phyloP scores from a whole-genome alignment of 1,139 yeast species.

The Suhomyces kunorum region DNA sequence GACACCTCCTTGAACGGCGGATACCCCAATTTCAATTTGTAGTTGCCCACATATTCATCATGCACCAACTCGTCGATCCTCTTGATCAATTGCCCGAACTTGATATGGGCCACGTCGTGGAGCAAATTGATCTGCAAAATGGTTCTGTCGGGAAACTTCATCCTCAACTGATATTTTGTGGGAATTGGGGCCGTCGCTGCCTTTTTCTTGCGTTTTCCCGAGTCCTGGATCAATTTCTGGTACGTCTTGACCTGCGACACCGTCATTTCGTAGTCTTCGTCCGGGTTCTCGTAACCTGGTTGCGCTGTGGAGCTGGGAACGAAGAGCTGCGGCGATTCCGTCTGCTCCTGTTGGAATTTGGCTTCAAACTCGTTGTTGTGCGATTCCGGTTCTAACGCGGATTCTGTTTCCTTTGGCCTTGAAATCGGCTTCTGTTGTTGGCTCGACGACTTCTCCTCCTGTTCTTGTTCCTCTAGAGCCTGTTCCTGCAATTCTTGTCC shows the following conservation, averaged over 20 bases:
- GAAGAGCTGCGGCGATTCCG: conserved; percentile 25
- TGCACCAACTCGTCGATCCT: conserved; percentile 37
- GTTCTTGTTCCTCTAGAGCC: background rate
- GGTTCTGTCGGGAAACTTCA: conserved; percentile 56
- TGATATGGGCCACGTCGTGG: conserved; percentile 35
- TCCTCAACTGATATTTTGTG: conserved; percentile 38
- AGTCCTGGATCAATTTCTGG: conserved; percentile 46
- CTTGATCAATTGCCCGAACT: conserved; percentile 46
- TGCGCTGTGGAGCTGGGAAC: conserved; percentile 20
- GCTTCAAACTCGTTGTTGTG: too few species aligned
- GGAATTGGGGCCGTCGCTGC: conserved; percentile 28
- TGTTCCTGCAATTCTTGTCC: too few species aligned
- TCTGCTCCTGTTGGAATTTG: background rate
- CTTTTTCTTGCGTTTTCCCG: conserved; percentile 34
- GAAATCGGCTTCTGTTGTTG: too few species aligned
- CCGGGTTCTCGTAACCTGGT: conserved; percentile 41
- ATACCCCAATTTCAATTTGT: conserved; percentile 36
- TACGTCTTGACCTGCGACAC: conserved; percentile 55
- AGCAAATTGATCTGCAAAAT: conserved; percentile 50
- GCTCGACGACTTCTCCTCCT: background rate
- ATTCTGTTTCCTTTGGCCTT: too few species aligned
- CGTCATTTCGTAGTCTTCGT: conserved; percentile 51
- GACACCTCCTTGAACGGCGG: conserved; percentile 48
- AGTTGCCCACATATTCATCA: conserved; percentile 39
- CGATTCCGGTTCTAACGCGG: too few species aligned